A percentile compares a stretch with the other conserved stretches of the same genome.
Evolutionary conservation across 257 asterid species (phyloP).

Genomic region (Catharanthus roseus): DNA sequence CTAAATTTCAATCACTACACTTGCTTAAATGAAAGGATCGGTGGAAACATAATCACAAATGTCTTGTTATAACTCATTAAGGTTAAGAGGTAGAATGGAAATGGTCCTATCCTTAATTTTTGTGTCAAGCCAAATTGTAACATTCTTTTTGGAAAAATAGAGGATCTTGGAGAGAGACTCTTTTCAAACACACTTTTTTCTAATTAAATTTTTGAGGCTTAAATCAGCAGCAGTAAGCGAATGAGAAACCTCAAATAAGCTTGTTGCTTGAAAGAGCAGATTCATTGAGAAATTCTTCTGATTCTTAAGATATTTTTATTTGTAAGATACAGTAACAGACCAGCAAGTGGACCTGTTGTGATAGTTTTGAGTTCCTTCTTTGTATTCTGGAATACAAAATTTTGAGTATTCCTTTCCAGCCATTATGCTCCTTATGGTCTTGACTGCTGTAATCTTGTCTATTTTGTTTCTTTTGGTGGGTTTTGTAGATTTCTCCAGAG

Average conservation of each 20-base stretch:
- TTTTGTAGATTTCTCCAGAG: slow-evolving; percentile 61
- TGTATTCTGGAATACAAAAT: too few species aligned
- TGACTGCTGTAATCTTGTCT: background rate
- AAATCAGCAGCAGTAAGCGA: background rate
- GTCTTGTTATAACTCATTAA: background rate
- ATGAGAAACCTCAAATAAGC: background rate
- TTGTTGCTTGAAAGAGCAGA: too few species aligned
- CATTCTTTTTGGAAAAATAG: background rate
- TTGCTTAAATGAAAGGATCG: background rate
- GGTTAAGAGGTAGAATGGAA: background rate
- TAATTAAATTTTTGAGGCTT: background rate
- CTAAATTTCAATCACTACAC: background rate
- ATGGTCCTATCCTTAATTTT: background rate
- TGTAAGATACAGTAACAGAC: background rate
- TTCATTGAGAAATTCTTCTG: too few species aligned
- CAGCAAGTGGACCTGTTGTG: background rate
- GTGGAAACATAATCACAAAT: background rate
- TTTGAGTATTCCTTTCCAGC: background rate
- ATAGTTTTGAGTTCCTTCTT: background rate
- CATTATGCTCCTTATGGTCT: background rate
- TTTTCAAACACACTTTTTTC: background rate
- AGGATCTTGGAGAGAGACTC: background rate
- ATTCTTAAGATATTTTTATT: background rate
- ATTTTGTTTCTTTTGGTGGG: slow-evolving; percentile 9
- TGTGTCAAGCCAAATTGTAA: background rate